phyloP scores from a whole-genome alignment of 2,329 filamentous ascomycete species.

The Cytospora piceicola region DNA sequence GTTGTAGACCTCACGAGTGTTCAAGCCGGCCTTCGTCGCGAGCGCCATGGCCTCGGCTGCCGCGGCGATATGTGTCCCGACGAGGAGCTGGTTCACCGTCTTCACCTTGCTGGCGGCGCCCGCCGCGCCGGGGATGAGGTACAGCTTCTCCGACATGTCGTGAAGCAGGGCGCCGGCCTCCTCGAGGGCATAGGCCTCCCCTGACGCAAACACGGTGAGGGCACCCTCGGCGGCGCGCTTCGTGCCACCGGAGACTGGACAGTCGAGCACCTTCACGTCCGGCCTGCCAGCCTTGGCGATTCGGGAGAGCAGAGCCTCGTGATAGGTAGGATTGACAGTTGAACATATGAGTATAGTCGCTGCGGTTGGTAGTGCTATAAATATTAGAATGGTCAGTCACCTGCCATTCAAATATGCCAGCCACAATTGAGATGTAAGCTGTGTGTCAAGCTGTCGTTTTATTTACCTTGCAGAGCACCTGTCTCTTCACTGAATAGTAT shows the following conservation, averaged over 20 bases:
- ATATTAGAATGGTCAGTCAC: conserved; percentile 36
- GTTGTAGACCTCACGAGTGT: conserved; percentile 42
- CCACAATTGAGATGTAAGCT: background rate
- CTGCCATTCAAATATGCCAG: background rate
- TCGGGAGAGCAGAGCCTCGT: conserved; percentile 54
- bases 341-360: conserved; percentile 62
- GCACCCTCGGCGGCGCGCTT: background rate
- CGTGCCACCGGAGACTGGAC: conserved; percentile 65
- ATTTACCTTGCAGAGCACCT: conserved; percentile 39
- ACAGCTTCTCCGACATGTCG: conserved; percentile 62
- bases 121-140: conserved; percentile 52
- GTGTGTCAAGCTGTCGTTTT: background rate
- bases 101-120: conserved; percentile 58
- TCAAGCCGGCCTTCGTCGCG: conserved; percentile 51
- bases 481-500: conserved; percentile 57
- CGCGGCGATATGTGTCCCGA: conserved; percentile 55
- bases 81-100: conserved; percentile 57
- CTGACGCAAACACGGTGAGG: conserved; percentile 61
- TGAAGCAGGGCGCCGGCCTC: conserved; percentile 58
- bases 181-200: conserved; percentile 52
- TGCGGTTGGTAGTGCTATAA: conserved; percentile 48
- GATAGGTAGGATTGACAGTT: conserved; percentile 62
- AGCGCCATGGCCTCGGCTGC: conserved; percentile 57
- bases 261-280: conserved; percentile 64
- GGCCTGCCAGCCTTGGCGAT: conserved; percentile 52